Conservation (phyloP, 345 rosid species). For the Noccaea bulbosa region DNA sequence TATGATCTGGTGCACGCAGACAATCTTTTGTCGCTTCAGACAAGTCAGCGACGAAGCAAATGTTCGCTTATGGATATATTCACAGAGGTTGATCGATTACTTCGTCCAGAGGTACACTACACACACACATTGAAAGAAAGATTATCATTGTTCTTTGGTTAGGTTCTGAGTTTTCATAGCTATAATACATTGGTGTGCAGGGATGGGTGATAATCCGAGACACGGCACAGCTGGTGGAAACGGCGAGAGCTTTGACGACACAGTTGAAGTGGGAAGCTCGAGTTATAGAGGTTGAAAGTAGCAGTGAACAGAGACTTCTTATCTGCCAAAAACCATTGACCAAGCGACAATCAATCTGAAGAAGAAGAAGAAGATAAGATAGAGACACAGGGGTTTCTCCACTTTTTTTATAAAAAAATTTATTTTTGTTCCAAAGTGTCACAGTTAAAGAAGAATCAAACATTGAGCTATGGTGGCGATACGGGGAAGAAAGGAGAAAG, state of each 20-base stretch:
- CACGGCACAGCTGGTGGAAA: slow-evolving; percentile 67
- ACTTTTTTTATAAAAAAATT: neutral
- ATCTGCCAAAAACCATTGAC: slow-evolving; percentile 92
- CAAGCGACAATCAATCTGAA: slow-evolving; percentile 63
- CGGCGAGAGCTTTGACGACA: slow-evolving; percentile 68
- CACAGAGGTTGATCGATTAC: slow-evolving; percentile 84
- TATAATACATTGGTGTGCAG: slow-evolving; percentile 46
- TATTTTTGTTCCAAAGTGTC: slow-evolving; percentile 35
- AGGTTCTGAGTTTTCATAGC: neutral
- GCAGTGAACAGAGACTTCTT: slow-evolving; percentile 87
- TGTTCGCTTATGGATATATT: slow-evolving; percentile 68
- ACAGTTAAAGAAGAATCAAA: slow-evolving; percentile 24
- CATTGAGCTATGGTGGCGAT: slow-evolving; percentile 51
- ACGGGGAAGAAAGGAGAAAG: slow-evolving; percentile 45
- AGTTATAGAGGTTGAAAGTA: slow-evolving; percentile 78
- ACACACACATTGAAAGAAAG: neutral
- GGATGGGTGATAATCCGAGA: slow-evolving; percentile 97
- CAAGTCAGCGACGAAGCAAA: slow-evolving; percentile 45
- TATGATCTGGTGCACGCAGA: slow-evolving; percentile 93
- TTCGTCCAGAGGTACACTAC: slow-evolving; percentile 92
- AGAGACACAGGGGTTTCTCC: slow-evolving; percentile 38
- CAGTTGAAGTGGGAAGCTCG: slow-evolving; percentile 96
- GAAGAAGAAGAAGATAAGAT: slow-evolving; percentile 27
- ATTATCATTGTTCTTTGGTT: neutral
- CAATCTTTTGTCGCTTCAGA: slow-evolving; percentile 73